Evolutionary conservation across 1,284 basidiomycete species (phyloP).

Genomic region (Microbotryomycetes sp.): DNA sequence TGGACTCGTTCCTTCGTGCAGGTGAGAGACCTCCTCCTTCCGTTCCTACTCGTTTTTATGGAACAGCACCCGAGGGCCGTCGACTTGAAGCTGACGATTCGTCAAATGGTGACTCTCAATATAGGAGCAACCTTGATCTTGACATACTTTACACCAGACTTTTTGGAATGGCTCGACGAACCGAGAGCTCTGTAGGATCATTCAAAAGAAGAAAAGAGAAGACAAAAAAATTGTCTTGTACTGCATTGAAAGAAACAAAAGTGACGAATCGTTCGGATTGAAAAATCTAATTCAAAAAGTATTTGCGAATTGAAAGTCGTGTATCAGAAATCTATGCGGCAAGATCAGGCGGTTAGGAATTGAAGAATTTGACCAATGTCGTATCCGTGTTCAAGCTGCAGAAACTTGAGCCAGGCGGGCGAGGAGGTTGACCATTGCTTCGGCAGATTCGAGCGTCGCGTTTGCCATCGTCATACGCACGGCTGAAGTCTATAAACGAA

Average conservation of each 20-base stretch:
- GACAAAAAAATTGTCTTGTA: too few relatives aligned
- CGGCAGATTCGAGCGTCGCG: conserved; percentile 17
- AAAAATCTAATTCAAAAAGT: too few relatives aligned
- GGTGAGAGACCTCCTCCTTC: too few relatives aligned
- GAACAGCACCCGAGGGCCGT: not conserved
- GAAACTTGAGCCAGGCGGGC: not conserved
- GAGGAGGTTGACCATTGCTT: not conserved
- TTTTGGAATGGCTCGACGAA: conserved; percentile 77
- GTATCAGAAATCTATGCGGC: too few relatives aligned
- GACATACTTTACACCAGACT: conserved; percentile 92
- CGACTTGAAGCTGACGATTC: not conserved
- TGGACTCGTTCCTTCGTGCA: conserved; percentile 82
- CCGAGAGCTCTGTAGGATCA: not conserved
- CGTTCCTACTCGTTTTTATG: conserved; percentile 24
- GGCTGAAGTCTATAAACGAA: too few relatives aligned
- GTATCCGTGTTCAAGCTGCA: not conserved
- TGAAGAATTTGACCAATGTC: too few relatives aligned
- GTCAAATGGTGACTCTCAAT: not conserved
- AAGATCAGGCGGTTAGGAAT: too few relatives aligned
- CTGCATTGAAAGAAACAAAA: too few relatives aligned
- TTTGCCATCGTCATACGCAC: conserved; percentile 25
- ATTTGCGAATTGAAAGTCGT: too few relatives aligned
- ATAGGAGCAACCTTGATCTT: conserved; percentile 80
- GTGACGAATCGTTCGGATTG: too few relatives aligned
- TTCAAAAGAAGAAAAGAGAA: not conserved